These are phyloP conservation scores for Dalbergia cultrata DNA, from an alignment of 306 rosid species.

Conservation along the genomic window DNA sequence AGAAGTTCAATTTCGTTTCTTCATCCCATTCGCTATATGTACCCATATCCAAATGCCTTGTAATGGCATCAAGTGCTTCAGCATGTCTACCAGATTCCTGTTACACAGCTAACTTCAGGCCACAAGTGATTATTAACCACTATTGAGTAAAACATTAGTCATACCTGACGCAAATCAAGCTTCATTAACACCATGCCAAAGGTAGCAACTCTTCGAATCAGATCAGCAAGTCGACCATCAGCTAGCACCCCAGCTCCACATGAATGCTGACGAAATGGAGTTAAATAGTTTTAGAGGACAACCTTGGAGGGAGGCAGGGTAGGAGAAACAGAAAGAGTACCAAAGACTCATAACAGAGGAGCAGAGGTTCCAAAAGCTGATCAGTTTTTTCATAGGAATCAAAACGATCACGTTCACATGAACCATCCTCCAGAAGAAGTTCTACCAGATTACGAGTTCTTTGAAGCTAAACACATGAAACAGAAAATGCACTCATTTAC, in stretches of 20 bases:
- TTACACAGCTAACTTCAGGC: conserved; percentile 47
- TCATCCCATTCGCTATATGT: conserved; percentile 87
- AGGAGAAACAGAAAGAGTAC: conserved; percentile 49
- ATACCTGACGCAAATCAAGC: conserved; percentile 87
- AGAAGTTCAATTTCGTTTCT: conserved; percentile 77
- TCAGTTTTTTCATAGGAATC: conserved; percentile 77
- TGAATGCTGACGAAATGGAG: conserved; percentile 71
- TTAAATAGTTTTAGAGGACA: conserved; percentile 17
- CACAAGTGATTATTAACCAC: conserved; percentile 27
- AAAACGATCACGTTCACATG: conserved; percentile 67
- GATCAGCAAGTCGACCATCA: conserved; percentile 84
- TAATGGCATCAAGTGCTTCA: conserved; percentile 80
- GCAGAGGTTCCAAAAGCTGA: conserved; percentile 81
- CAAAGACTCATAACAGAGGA: conserved; percentile 87
- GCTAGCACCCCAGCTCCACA: conserved; percentile 88
- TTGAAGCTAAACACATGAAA: conserved; percentile 65
- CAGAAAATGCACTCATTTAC: conserved; percentile 33
- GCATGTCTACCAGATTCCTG: conserved; percentile 91
- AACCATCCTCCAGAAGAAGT: conserved; percentile 82
- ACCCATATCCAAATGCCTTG: conserved; percentile 73
- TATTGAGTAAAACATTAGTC: conserved; percentile 17
- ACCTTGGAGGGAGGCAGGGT: conserved; percentile 7
- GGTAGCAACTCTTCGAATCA: conserved; percentile 75
- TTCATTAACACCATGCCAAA: conserved; percentile 78
- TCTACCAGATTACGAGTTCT: conserved; percentile 77